Evolutionary conservation across 2,329 filamentous ascomycete species (phyloP).

Genomic region (Epichloe sylvatica): DNA sequence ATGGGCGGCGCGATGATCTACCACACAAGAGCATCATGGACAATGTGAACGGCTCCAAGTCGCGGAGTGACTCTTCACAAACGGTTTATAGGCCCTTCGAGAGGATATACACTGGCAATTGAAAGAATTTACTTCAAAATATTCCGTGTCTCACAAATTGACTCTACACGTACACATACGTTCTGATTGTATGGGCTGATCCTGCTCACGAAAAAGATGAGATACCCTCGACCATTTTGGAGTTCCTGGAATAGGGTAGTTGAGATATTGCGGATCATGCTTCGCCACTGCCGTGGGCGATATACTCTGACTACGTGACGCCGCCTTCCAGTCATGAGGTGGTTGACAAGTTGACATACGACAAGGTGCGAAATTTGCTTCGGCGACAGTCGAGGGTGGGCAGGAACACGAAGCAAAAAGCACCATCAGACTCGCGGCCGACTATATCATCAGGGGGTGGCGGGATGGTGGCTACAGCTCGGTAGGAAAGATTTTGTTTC

Average conservation of each 20-base stretch:
- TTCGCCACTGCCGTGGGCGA: slow-evolving; percentile 19
- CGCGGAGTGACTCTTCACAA: too few species aligned
- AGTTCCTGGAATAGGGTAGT: slow-evolving; percentile 14
- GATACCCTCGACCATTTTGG: slow-evolving; percentile 15
- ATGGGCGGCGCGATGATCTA: too few species aligned
- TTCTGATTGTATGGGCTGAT: slow-evolving; percentile 12
- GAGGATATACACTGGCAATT: background rate
- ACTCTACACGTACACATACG: background rate
- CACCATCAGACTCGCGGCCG: slow-evolving; percentile 14
- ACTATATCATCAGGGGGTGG: slow-evolving; percentile 33
- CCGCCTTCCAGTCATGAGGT: slow-evolving; percentile 28
- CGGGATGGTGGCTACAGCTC: slow-evolving; percentile 33
- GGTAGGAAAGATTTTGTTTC: slow-evolving; percentile 25
- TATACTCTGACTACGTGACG: slow-evolving; percentile 16
- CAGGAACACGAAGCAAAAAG: slow-evolving; percentile 10
- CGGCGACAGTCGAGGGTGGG: slow-evolving; percentile 16
- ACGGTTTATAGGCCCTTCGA: slow-evolving; percentile 23
- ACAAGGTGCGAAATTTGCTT: slow-evolving; percentile 19
- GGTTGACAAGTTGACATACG: slow-evolving; percentile 13
- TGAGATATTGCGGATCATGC: slow-evolving; percentile 22
- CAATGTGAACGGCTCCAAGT: too few species aligned
- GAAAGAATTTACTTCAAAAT: background rate
- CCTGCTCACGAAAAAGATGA: slow-evolving; percentile 10
- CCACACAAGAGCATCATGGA: too few species aligned
- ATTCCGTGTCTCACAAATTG: background rate